These are phyloP conservation scores for Colletotrichum lentis DNA, from an alignment of 2,329 filamentous ascomycete genomes.

Conservation along the genomic window DNA sequence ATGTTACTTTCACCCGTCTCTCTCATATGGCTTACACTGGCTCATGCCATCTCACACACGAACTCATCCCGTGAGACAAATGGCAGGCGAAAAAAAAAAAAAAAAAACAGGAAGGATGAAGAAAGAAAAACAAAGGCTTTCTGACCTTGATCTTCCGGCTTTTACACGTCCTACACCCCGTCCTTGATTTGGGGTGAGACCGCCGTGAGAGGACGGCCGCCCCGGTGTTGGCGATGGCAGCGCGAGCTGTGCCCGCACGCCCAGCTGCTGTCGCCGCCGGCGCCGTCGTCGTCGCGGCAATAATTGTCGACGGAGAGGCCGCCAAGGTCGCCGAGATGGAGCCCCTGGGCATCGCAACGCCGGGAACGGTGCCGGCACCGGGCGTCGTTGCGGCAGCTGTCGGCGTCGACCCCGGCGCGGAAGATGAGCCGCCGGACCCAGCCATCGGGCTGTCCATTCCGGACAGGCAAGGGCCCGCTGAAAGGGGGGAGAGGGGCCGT, in stretches of 20 bases:
- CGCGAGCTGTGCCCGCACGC: neutral
- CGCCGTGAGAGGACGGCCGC: conserved; percentile 50
- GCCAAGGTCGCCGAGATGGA: neutral
- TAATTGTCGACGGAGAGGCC: conserved; percentile 26
- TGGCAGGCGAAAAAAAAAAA: neutral
- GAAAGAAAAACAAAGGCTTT: neutral
- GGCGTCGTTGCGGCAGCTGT: conserved; percentile 31
- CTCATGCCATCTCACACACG: neutral
- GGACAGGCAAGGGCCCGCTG: conserved; percentile 1
- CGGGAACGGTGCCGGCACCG: neutral
- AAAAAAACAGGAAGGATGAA: neutral
- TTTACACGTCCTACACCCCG: conserved; percentile 65
- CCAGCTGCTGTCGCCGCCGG: conserved; percentile 12
- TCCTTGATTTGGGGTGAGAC: conserved; percentile 63
- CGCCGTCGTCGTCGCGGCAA: neutral
- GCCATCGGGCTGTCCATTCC: conserved; percentile 37
- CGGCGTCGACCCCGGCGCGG: conserved; percentile 33
- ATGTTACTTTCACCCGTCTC: neutral
- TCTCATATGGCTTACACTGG: neutral
- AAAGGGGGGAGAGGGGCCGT: neutral
- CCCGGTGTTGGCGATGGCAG: conserved; percentile 6
- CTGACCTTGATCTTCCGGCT: conserved; percentile 58
- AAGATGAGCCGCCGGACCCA: conserved; percentile 34
- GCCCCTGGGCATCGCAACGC: conserved; percentile 1
- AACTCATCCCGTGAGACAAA: neutral